These are phyloP conservation scores for Jamesozyma lodderae DNA, from an alignment of 805 yeast species.

Conservation along the genomic window DNA sequence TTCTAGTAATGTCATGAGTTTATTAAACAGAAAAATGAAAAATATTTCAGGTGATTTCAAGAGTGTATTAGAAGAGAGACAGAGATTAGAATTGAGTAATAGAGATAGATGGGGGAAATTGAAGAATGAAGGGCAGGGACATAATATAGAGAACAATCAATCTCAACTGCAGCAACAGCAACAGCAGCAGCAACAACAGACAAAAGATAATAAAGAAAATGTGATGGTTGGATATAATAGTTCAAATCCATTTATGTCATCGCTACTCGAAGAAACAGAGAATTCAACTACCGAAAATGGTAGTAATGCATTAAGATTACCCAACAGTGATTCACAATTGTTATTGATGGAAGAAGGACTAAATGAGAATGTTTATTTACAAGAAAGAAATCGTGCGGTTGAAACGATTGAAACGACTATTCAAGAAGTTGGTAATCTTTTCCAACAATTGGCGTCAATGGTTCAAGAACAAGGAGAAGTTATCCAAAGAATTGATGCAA, in stretches of 20 bases:
- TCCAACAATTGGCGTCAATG: conserved; percentile 94
- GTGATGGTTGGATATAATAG: conserved; percentile 22
- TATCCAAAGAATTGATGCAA: conserved; percentile 88
- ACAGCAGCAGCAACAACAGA: background rate
- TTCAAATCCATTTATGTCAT: conserved; percentile 34
- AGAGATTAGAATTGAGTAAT: conserved; percentile 69
- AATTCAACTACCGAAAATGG: conserved; percentile 9
- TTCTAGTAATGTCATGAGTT: conserved; percentile 76
- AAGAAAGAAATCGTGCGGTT: conserved; percentile 80
- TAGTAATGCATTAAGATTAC: conserved; percentile 49
- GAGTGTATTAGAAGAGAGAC: conserved; percentile 80
- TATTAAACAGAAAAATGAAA: conserved; percentile 81
- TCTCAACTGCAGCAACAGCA: background rate
- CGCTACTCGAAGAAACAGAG: conserved; percentile 23
- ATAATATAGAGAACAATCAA: conserved; percentile 3
- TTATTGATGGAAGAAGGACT: conserved; percentile 74
- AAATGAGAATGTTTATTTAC: conserved; percentile 49
- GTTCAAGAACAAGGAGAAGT: conserved; percentile 96
- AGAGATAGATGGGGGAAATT: conserved; percentile 80
- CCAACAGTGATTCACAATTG: conserved; percentile 59
- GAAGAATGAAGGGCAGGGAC: conserved; percentile 26
- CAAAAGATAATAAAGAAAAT: conserved; percentile 2
- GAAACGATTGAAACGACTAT: conserved; percentile 96
- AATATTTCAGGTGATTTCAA: conserved; percentile 89
- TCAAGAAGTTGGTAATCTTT: conserved; percentile 89